Evolutionary conservation across 2,329 filamentous ascomycete species (phyloP), one percentile per base, ranked within the genome.

Genomic region (Diplodia corticola): DNA sequence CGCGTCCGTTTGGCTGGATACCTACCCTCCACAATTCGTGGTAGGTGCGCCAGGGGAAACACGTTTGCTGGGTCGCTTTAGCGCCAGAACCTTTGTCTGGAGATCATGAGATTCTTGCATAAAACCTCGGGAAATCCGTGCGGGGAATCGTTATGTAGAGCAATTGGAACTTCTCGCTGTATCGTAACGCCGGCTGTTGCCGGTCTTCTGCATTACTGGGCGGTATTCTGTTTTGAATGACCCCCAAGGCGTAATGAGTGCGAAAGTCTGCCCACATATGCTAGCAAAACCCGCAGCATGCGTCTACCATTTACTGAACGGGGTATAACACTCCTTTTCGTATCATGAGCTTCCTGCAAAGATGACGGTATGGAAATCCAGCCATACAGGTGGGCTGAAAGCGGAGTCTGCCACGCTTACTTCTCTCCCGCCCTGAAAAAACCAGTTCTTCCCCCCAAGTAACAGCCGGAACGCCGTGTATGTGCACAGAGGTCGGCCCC

Each of bases 21-120:
- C 57, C 57, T 26, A 35, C 57, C 57, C 40, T 61, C 57, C 57
- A 61, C 57, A 49, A 49, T 49, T 24, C 13, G n/a, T 37, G 24
- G 37, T 46, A 30, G 28, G 37, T 60, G 55, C 55, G 55, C 5
- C 40, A 60, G 44, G 57, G 40, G 10, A 15, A n/a, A 15, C 33
- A n/a, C 20, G n/a, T 3, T 35, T 33, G 40, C n/a, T 49, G 57
- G 44, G 55, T 20, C 55, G 17, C 44, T 60, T 24, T 49, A 49
- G 55, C 55, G 55, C 55, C 22, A 44, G 54, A 22, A 17, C 17
- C 15, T 61, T 22, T 28, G 48, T 35, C 13, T 35, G 13, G 57
- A 49, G 57, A 61, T 61, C 57, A 61, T 61, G 57, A 61, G 57
- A 61, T 24, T 35, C 28, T 49, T 61, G 57, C 57, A 49, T 61